A percentile compares a stretch with the other conserved stretches of the same genome.
phyloP scores from a whole-genome alignment of 257 asterid genomes.

The Solanum tarijense region DNA sequence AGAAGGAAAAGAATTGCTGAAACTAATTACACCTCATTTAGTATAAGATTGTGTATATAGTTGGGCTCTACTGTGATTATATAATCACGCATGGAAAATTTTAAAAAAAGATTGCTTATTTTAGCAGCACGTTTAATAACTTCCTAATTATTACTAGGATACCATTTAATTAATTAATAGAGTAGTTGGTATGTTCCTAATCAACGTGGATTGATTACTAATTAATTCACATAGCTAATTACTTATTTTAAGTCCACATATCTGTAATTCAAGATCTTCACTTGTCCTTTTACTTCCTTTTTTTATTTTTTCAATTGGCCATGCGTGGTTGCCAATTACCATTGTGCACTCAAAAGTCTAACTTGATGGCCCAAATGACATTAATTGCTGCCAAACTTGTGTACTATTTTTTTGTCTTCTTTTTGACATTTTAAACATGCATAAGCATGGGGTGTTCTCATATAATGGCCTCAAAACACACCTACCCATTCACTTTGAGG shows the following conservation, averaged over 20 bases:
- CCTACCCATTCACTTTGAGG: background rate
- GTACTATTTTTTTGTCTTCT: constrained; percentile 11
- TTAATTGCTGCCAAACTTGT: background rate
- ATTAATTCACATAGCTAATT: background rate
- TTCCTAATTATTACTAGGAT: background rate
- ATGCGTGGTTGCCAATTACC: background rate
- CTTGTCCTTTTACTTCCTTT: background rate
- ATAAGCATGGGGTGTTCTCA: constrained; percentile 7
- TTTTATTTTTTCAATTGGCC: background rate
- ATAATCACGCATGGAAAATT: no score
- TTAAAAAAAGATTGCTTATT: no score
- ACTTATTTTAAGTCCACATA: background rate
- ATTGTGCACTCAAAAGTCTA: constrained; percentile 1
- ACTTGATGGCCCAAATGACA: constrained; percentile 10
- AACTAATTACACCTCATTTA: no score
- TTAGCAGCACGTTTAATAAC: no score
- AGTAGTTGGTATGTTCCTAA: background rate
- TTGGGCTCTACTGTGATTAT: no score
- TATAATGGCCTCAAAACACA: no score
- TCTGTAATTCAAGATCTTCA: constrained; percentile 11
- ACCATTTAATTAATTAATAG: background rate
- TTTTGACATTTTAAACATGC: constrained; percentile 26
- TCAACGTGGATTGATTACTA: background rate
- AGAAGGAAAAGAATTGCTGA: no score
- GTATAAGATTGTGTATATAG: no score